Conservation (phyloP, 192 early-diverging fungal genomes). For the Coemansia sp. region DNA sequence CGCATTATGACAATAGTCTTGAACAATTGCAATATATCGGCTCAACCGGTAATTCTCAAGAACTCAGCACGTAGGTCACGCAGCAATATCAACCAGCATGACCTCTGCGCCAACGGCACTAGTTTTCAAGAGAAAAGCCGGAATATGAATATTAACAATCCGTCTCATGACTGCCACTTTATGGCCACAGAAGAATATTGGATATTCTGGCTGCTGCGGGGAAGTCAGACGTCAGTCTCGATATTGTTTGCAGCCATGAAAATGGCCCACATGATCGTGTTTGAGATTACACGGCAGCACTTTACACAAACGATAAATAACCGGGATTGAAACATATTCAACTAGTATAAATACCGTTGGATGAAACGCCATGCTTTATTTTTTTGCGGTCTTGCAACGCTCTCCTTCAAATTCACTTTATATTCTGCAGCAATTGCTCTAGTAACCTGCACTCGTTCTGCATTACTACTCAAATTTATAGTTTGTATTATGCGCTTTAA, state of each 20-base stretch:
- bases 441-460: no score
- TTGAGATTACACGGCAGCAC: not conserved
- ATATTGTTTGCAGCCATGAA: not conserved
- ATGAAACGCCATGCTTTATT: not conserved
- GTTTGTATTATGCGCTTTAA: slow-evolving; percentile 26
- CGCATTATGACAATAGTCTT: not conserved
- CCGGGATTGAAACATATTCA: not conserved
- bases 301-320: not conserved
- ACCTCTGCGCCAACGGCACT: not conserved
- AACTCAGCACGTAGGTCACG: not conserved
- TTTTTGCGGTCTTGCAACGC: no score
- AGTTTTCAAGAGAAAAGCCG: not conserved
- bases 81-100: not conserved
- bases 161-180: not conserved
- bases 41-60: no score
- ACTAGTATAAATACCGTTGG: not conserved
- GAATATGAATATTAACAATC: not conserved
- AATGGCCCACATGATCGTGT: not conserved
- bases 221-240: not conserved
- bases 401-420: no score
- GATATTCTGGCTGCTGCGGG: not conserved
- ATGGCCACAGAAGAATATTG: not conserved
- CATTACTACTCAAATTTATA: no score
- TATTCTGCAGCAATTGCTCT: no score
- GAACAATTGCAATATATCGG: no score